phyloP scores from a whole-genome alignment of 2,329 filamentous ascomycete genomes.

The Fusarium subtropicale region DNA sequence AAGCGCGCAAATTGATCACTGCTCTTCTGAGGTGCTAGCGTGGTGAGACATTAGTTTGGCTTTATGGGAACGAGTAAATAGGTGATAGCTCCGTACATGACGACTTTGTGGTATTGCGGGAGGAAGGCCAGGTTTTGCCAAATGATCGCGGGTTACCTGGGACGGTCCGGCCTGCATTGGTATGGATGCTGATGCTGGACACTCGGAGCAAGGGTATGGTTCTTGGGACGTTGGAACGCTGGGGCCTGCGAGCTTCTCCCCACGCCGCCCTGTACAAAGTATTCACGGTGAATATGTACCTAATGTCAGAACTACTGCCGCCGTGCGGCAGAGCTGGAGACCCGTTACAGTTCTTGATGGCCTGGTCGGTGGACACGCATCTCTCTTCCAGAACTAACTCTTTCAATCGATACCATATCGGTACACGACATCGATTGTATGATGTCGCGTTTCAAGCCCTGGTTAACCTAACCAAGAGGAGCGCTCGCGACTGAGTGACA shows the following conservation, averaged over 20 bases:
- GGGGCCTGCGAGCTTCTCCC: conserved; percentile 19
- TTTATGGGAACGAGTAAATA: neutral
- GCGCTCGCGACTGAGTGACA: neutral
- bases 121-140: conserved; percentile 22
- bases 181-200: conserved; percentile 1
- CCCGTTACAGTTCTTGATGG: conserved; percentile 14
- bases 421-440: neutral
- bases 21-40: neutral
- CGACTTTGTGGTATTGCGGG: conserved; percentile 20
- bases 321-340: conserved; percentile 25
- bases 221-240: conserved; percentile 34
- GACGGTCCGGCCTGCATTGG: conserved; percentile 43
- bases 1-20: neutral
- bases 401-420: neutral
- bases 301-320: conserved; percentile 31
- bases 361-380: conserved; percentile 21
- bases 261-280: conserved; percentile 7
- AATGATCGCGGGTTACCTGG: conserved; percentile 35
- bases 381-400: neutral
- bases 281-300: neutral
- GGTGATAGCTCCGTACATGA: conserved; percentile 24
- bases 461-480: neutral
- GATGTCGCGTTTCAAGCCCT: neutral
- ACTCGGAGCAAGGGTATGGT: neutral
- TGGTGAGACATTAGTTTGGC: neutral